These are phyloP conservation scores for Pulveroboletus sp. DNA, from an alignment of 1,284 basidiomycete species.

Conservation along the genomic window DNA sequence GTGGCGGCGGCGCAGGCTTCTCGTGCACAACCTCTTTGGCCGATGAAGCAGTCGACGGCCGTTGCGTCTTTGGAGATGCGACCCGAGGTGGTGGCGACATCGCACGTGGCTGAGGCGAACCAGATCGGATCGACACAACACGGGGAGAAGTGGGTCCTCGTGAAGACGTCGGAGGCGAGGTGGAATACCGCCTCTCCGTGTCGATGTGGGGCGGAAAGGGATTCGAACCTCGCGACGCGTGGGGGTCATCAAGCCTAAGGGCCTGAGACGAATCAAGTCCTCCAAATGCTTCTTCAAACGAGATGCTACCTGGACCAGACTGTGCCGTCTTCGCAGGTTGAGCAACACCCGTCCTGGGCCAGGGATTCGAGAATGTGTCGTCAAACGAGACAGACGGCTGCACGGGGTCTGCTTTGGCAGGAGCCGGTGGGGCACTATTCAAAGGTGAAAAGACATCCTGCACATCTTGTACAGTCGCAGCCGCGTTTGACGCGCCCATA, in stretches of 20 bases:
- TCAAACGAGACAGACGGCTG: slow-evolving; percentile 44
- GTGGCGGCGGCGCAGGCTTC: slow-evolving; percentile 47
- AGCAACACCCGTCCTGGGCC: slow-evolving; percentile 13
- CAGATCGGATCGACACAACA: slow-evolving; percentile 29
- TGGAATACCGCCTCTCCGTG: slow-evolving; percentile 21
- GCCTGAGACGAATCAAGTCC: slow-evolving; percentile 44
- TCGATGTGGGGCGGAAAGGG: slow-evolving; percentile 27
- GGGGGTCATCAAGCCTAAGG: slow-evolving; percentile 38
- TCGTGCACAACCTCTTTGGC: slow-evolving; percentile 47
- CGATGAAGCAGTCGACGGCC: slow-evolving; percentile 53
- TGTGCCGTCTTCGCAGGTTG: slow-evolving; percentile 20
- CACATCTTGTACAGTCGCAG: slow-evolving; percentile 17
- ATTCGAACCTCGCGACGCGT: slow-evolving; percentile 27
- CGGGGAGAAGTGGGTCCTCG: slow-evolving; percentile 34
- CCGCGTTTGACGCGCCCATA: slow-evolving; percentile 13
- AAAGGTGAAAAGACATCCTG: slow-evolving; percentile 17
- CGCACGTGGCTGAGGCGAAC: slow-evolving; percentile 45
- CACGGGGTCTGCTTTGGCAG: slow-evolving; percentile 10
- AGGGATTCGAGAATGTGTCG: slow-evolving; percentile 42
- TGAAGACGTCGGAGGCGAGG: slow-evolving; percentile 36
- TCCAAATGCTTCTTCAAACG: slow-evolving; percentile 61
- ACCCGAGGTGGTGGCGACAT: slow-evolving; percentile 50
- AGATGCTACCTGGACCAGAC: slow-evolving; percentile 31
- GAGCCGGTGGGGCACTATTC: slow-evolving; percentile 4
- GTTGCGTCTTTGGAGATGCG: slow-evolving; percentile 50